Evolutionary conservation across 2,329 filamentous ascomycete species (phyloP).

Genomic region (Exophiala calicioides): DNA sequence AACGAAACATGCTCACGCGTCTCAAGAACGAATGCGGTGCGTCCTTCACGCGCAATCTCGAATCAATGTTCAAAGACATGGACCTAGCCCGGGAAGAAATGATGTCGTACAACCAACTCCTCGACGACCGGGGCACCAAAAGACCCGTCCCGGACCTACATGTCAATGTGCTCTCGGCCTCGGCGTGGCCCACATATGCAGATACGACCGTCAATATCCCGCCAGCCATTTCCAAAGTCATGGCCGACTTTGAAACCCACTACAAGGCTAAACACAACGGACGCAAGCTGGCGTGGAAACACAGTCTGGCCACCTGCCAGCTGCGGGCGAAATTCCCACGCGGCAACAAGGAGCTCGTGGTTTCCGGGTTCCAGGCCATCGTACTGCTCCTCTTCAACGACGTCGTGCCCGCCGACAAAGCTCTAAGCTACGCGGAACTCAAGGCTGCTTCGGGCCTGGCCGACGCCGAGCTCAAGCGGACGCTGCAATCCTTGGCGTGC

Average conservation of each 20-base stretch:
- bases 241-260: slow-evolving; percentile 78
- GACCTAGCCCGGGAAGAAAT: slow-evolving; percentile 92
- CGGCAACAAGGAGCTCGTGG: slow-evolving; percentile 81
- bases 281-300: slow-evolving; percentile 85
- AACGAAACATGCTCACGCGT: slow-evolving; percentile 90
- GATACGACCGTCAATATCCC: slow-evolving; percentile 76
- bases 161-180: slow-evolving; percentile 86
- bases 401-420: slow-evolving; percentile 59
- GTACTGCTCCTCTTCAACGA: slow-evolving; percentile 89
- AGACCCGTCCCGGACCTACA: slow-evolving; percentile 68
- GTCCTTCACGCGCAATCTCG: slow-evolving; percentile 92
- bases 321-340: slow-evolving; percentile 78
- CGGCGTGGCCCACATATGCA: slow-evolving; percentile 90
- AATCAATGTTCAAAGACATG: slow-evolving; percentile 99
- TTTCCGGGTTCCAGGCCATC: slow-evolving; percentile 89
- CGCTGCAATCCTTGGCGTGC: slow-evolving; percentile 91
- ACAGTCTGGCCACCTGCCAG: slow-evolving; percentile 86
- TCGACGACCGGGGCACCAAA: slow-evolving; percentile 60
- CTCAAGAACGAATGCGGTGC: slow-evolving; percentile 91
- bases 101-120: slow-evolving; percentile 75
- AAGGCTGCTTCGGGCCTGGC: slow-evolving; percentile 71
- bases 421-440: slow-evolving; percentile 75
- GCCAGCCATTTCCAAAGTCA: slow-evolving; percentile 69
- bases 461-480: slow-evolving; percentile 79
- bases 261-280: slow-evolving; percentile 91